Evolutionary conservation across 257 asterid genomes (phyloP).

Genomic region (Solanum pimpinellifolium): DNA sequence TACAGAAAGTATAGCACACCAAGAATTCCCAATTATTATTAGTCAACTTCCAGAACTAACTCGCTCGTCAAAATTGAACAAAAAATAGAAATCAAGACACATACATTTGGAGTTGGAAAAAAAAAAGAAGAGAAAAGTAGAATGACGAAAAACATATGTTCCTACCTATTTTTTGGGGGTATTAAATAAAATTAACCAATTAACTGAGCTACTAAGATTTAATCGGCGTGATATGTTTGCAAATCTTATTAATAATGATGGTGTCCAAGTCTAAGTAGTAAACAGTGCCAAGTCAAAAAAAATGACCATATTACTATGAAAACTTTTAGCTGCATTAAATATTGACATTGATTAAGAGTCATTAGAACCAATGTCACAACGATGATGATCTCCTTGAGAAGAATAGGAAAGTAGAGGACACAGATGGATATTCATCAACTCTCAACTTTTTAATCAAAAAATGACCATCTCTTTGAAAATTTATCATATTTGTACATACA

Average conservation of each 20-base stretch:
- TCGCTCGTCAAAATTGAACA: background rate
- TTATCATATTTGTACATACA: background rate
- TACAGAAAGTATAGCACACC: background rate
- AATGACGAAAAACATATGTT: background rate
- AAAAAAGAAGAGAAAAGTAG: background rate
- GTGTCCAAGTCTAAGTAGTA: background rate
- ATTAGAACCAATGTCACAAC: too few relatives aligned
- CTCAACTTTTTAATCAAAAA: background rate
- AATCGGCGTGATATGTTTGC: background rate
- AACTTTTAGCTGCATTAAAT: too few relatives aligned
- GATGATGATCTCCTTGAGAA: background rate
- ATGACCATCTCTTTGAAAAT: background rate
- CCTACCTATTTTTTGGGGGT: background rate
- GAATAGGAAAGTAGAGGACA: background rate
- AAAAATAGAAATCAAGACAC: background rate
- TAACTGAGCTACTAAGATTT: background rate
- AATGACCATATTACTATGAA: background rate
- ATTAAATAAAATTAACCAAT: too few relatives aligned
- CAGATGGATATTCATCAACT: background rate
- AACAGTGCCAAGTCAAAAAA: background rate
- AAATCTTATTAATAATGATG: background rate
- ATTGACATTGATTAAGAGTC: too few relatives aligned
- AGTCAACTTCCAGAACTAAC: background rate
- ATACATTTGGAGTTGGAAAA: background rate
- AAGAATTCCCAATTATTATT: background rate